Evolutionary conservation across 345 rosid genomes (phyloP), one percentile per base, ranked within the genome.

Genomic region (Arabidopsis arenosa): DNA sequence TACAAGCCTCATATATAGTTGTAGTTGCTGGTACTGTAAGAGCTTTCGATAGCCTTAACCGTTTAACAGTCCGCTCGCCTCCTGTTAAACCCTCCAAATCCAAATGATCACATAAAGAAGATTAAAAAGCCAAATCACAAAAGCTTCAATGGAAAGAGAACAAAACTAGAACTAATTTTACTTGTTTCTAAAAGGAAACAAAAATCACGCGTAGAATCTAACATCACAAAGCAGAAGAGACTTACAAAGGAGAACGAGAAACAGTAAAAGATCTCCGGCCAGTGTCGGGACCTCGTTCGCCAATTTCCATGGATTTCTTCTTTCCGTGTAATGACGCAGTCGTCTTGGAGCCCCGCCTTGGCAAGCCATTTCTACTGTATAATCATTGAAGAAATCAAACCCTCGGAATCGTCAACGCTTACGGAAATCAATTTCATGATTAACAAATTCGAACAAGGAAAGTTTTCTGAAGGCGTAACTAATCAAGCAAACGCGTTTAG

Each of bases 21-120:
- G 97, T 96, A 9, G 68, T 91, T 37, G 94, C 98, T 26, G 99
- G 99, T 1, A 89, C 84, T 0, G 98, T 96, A 70, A 96, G 87
- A 30, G 98, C 99, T 84, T 85, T 96, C 12, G 97, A 96, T 62
- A 96, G 71, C 53, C 97, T 86, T 81, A 96, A 76, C n/a, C 95
- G 81, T 61, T 85, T 93, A 48, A 96, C 99, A 11, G 99, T 96
- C 47, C 97, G 86, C 82, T 96, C 98, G 4, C 70, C 68, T n/a
- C n/a, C n/a, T n/a, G n/a, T n/a, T n/a, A n/a, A n/a, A 63, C 92
- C 97, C 78, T 70, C 63, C 68, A 52, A 14, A 9, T 40, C 43
- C 64, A 37, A 58, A 57, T 3, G 21, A 47, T 28, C 70, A 66
- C 0, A 41, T 33, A 2, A 23, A 23, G 26, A 23, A 23, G 26